Evolutionary conservation across 176 grass and related monocot genomes (phyloP).

Genomic region (Tillandsia fasciculata): DNA sequence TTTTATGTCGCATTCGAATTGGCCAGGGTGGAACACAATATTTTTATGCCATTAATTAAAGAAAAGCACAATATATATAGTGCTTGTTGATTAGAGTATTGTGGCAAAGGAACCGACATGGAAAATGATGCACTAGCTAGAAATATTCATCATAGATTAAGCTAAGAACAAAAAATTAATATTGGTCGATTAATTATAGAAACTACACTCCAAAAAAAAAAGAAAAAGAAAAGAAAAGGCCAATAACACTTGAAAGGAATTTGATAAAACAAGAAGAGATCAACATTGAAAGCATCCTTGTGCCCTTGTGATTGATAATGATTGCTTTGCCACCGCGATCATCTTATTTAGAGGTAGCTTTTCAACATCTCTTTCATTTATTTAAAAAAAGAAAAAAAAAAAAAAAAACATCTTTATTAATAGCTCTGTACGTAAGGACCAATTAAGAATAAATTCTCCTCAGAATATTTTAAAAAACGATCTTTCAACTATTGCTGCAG

Average conservation of each 20-base stretch:
- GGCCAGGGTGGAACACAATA: not conserved
- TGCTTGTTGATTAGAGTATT: constrained; percentile 2
- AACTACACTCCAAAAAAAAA: too few relatives aligned
- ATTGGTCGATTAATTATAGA: not conserved
- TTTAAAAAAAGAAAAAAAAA: too few relatives aligned
- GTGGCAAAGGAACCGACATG: not conserved
- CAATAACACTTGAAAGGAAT: too few relatives aligned
- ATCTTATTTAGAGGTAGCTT: not conserved
- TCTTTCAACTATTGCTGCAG: too few relatives aligned
- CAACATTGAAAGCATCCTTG: too few relatives aligned
- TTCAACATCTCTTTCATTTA: not conserved
- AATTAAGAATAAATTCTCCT: too few relatives aligned
- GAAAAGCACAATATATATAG: not conserved
- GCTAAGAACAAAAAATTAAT: not conserved
- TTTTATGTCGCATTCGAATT: not conserved
- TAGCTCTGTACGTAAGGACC: too few relatives aligned
- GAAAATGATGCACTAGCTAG: not conserved
- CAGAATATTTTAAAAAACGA: too few relatives aligned
- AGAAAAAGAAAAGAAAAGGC: too few relatives aligned
- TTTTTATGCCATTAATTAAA: constrained; percentile 1
- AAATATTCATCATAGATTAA: not conserved
- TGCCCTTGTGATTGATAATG: constrained; percentile 39
- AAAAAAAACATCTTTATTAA: too few relatives aligned
- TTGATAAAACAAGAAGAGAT: too few relatives aligned
- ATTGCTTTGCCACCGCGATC: constrained; percentile 32